Evolutionary conservation across 176 grass and related monocot genomes (phyloP).

Genomic region (Bromus sterilis): DNA sequence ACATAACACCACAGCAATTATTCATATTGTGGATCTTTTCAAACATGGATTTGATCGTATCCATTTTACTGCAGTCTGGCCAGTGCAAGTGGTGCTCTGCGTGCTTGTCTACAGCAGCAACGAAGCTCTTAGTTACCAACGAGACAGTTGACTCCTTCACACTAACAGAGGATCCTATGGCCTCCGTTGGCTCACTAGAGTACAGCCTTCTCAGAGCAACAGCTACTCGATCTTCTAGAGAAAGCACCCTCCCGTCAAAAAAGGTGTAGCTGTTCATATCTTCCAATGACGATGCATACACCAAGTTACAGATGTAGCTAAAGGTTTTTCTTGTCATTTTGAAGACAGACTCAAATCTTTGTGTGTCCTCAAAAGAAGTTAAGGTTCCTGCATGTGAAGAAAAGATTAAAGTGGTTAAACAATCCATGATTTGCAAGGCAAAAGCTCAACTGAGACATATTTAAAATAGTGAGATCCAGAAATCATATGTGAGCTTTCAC

Average conservation of each 20-base stretch:
- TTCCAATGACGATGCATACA: neutral
- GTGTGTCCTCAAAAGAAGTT: neutral
- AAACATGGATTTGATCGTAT: conserved; percentile 42
- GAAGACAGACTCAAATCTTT: neutral
- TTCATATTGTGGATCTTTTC: conserved; percentile 28
- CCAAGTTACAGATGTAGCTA: neutral
- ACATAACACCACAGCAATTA: conserved; percentile 58
- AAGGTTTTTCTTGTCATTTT: neutral
- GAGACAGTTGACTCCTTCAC: conserved; percentile 48
- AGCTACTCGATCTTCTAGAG: conserved; percentile 40
- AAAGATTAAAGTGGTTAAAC: neutral
- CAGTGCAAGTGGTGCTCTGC: conserved; percentile 37
- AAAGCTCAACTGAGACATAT: neutral
- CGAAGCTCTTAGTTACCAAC: conserved; percentile 46
- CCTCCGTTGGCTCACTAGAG: neutral
- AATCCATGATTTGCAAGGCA: neutral
- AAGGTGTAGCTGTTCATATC: neutral
- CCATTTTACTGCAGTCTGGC: conserved; percentile 29
- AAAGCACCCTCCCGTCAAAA: neutral
- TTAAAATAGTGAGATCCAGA: neutral
- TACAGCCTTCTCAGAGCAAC: neutral
- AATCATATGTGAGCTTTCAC: no score
- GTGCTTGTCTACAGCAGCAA: conserved; percentile 35
- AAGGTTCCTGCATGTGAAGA: neutral
- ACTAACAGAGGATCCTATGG: neutral